Percentiles rank a stretch among this genome's conserved stretches.
Evolutionary conservation across 1,284 basidiomycete species (phyloP).

Genomic region (Moesziomyces antarcticus): DNA sequence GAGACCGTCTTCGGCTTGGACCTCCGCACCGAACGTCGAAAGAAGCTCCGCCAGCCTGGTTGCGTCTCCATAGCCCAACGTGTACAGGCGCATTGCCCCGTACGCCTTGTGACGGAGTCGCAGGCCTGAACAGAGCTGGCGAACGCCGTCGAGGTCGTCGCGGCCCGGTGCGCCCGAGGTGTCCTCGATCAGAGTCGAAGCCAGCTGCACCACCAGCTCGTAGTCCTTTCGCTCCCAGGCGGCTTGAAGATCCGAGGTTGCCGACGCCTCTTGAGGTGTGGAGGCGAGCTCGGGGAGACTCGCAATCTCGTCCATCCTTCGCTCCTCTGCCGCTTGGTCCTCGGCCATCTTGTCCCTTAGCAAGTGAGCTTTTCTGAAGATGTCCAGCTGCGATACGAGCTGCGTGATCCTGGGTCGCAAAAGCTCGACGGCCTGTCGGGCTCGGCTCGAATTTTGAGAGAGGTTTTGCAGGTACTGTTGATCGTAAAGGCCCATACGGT

Average conservation of each 20-base stretch:
- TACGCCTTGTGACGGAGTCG: conserved; percentile 13
- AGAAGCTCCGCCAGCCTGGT: conserved; percentile 7
- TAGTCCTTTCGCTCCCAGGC: conserved; percentile 6
- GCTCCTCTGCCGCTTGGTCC: no score
- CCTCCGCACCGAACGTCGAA: conserved; percentile 4
- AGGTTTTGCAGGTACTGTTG: no score
- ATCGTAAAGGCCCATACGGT: no score
- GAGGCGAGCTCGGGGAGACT: no score
- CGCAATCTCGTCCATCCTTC: no score
- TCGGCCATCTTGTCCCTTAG: no score
- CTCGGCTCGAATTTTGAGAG: no score
- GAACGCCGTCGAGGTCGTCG: conserved; percentile 8
- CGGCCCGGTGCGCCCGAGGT: conserved; percentile 5
- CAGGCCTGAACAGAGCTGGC: conserved; percentile 8
- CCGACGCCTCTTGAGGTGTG: no score
- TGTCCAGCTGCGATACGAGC: no score
- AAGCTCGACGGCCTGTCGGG: no score
- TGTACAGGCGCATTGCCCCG: conserved; percentile 7
- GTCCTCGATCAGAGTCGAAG: conserved; percentile 8
- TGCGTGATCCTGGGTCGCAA: no score
- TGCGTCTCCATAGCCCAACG: conserved; percentile 5
- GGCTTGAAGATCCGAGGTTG: neutral
- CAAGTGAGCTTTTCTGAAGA: no score
- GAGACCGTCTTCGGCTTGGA: conserved; percentile 7
- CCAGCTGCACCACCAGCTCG: conserved; percentile 11